These are phyloP conservation scores for Picochlorum sp. DNA, from an alignment of 139 green algal species.

Conservation along the genomic window DNA sequence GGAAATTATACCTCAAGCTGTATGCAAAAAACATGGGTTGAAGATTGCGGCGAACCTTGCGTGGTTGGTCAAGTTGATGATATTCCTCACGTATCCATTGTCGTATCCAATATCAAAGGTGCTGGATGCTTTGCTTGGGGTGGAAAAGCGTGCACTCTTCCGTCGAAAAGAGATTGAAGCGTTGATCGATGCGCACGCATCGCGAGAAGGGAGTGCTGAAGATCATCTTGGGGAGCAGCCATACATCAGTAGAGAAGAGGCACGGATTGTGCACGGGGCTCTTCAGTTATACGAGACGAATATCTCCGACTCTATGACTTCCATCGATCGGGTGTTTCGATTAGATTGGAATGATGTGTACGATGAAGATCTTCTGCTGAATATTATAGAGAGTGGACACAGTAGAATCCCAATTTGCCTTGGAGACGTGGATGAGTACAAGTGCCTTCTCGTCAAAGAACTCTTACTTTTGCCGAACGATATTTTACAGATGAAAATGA, in stretches of 20 bases:
- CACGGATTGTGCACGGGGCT: constrained; percentile 60
- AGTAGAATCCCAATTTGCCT: constrained; percentile 70
- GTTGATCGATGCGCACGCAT: constrained; percentile 67
- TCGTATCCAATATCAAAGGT: constrained; percentile 70
- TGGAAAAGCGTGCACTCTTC: constrained; percentile 59
- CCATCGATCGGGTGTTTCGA: constrained; percentile 82
- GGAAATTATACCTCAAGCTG: constrained; percentile 53
- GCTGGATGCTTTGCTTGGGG: constrained; percentile 75
- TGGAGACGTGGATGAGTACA: constrained; percentile 24
- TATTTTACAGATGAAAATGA: constrained; percentile 12
- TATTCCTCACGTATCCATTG: constrained; percentile 40
- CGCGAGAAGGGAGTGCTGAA: too few species aligned
- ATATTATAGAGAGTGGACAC: constrained; percentile 64
- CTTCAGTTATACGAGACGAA: constrained; percentile 82
- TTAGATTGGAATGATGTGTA: constrained; percentile 50
- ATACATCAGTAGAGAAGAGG: constrained; percentile 48
- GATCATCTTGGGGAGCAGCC: constrained; percentile 57
- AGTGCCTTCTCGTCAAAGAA: constrained; percentile 70
- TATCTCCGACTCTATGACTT: constrained; percentile 64
- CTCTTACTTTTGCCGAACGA: constrained; percentile 37
- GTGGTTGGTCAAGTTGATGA: constrained; percentile 68
- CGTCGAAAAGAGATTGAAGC: constrained; percentile 71
- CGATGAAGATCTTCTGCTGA: constrained; percentile 43
- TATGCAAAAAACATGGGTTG: constrained; percentile 81
- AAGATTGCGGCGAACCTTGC: constrained; percentile 65